Evolutionary conservation across 140 eudicot species (phyloP).

Genomic region (Stevia rebaudiana): DNA sequence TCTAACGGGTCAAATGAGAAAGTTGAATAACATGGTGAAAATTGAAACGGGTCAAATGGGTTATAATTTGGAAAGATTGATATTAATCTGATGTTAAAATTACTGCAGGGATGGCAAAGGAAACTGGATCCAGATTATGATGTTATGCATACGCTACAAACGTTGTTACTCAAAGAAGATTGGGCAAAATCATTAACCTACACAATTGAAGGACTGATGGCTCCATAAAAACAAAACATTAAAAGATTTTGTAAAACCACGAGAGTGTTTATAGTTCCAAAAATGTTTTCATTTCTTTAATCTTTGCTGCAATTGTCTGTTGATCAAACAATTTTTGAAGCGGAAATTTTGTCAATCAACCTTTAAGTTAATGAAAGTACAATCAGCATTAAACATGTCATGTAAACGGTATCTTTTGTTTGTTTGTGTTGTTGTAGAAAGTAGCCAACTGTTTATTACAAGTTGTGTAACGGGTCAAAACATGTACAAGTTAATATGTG

Average conservation of each 20-base stretch:
- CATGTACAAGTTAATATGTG: too few species aligned
- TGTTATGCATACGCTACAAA: conserved; percentile 79
- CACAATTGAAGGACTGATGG: conserved; percentile 93
- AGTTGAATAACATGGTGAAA: neutral
- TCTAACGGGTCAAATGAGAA: neutral
- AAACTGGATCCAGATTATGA: conserved; percentile 96
- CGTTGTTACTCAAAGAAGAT: conserved; percentile 69
- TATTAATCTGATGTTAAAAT: neutral
- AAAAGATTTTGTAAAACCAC: conserved; percentile 9
- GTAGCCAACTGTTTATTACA: too few species aligned
- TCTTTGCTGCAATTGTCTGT: neutral
- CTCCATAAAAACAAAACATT: conserved; percentile 39
- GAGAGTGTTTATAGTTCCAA: conserved; percentile 12
- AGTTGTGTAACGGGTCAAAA: too few species aligned
- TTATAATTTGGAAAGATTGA: neutral
- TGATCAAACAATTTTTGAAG: neutral
- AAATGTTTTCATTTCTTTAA: conserved; percentile 10
- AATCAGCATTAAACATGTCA: neutral
- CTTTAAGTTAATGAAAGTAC: neutral
- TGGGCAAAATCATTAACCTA: conserved; percentile 87
- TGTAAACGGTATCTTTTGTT: neutral
- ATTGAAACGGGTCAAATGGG: neutral
- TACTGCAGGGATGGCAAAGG: conserved; percentile 90
- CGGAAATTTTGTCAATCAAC: neutral
- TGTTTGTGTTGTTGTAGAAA: neutral